phyloP scores from a whole-genome alignment of 192 early-diverging fungal species.

The Backusella westeae region DNA sequence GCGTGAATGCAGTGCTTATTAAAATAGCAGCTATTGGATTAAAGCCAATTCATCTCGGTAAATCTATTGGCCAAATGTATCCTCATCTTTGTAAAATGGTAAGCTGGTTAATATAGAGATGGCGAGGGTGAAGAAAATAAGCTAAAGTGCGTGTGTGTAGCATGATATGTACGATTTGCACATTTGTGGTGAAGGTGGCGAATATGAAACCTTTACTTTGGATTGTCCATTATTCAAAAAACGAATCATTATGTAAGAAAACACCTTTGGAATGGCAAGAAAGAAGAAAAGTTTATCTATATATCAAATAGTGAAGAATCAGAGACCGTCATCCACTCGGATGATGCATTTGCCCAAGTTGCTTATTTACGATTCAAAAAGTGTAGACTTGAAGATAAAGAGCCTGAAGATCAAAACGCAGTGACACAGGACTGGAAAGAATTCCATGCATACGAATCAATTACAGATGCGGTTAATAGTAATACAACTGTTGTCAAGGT shows the following conservation, averaged over 20 bases:
- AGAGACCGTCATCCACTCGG: conserved; percentile 72
- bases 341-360: conserved; percentile 81
- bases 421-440: conserved; percentile 2
- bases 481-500: background rate
- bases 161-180: conserved; percentile 79
- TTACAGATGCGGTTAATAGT: background rate
- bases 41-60: conserved; percentile 69
- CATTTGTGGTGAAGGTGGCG: conserved; percentile 96
- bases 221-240: conserved; percentile 91
- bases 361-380: conserved; percentile 75
- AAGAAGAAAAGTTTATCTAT: background rate
- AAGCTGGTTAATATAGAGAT: conserved; percentile 5
- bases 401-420: conserved; percentile 16
- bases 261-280: background rate
- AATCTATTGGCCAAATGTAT: conserved; percentile 74
- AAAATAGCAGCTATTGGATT: conserved; percentile 92
- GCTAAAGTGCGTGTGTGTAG: conserved; percentile 25
- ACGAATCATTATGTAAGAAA: conserved; percentile 74
- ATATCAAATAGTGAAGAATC: conserved; percentile 59
- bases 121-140: background rate
- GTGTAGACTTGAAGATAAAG: conserved; percentile 69
- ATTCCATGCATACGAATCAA: conserved; percentile 16
- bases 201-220: conserved; percentile 92
- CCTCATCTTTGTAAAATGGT: conserved; percentile 72
- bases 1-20: conserved; percentile 82